Conservation (phyloP, 371 early-diverging fungal genomes). For the Mycotypha africana region DNA sequence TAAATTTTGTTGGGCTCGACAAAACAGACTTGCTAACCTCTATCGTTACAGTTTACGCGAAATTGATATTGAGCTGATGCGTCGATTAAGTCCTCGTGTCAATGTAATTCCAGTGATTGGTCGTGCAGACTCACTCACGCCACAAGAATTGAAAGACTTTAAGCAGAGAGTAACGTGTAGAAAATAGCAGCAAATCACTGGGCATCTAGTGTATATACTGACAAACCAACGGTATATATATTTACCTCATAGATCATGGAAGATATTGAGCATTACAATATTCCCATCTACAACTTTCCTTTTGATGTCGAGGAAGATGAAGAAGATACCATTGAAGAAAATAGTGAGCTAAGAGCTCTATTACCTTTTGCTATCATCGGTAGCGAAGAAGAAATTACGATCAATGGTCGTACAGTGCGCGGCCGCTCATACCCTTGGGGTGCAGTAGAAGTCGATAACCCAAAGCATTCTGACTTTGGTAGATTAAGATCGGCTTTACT, state of each 20-base stretch:
- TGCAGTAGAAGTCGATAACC: constrained; percentile 89
- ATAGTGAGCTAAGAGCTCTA: constrained; percentile 84
- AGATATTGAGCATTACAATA: constrained; percentile 86
- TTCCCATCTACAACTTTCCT: constrained; percentile 87
- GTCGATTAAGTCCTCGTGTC: constrained; percentile 82
- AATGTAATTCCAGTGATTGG: constrained; percentile 94
- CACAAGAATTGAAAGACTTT: constrained; percentile 72
- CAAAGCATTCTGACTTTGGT: constrained; percentile 95
- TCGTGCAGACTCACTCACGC: constrained; percentile 74
- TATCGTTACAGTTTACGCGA: constrained; percentile 73
- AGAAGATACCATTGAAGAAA: constrained; percentile 94
- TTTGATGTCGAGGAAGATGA: constrained; percentile 77
- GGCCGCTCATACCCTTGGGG: constrained; percentile 99
- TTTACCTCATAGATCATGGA: constrained; percentile 68
- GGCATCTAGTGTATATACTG: too few species aligned
- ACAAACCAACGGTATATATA: too few species aligned
- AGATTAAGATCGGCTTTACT: constrained; percentile 89
- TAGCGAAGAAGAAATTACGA: constrained; percentile 84
- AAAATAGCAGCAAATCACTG: background rate
- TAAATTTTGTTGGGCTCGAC: too few species aligned
- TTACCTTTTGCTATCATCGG: constrained; percentile 97
- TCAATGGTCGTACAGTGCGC: constrained; percentile 74
- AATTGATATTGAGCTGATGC: constrained; percentile 97
- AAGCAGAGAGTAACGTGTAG: constrained; percentile 76
- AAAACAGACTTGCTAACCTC: background rate